Percentiles rank a stretch among this genome's conserved stretches.
These are phyloP conservation scores for Lecanicillium sp. DNA, from an alignment of 2,329 filamentous ascomycete species.

Conservation along the genomic window DNA sequence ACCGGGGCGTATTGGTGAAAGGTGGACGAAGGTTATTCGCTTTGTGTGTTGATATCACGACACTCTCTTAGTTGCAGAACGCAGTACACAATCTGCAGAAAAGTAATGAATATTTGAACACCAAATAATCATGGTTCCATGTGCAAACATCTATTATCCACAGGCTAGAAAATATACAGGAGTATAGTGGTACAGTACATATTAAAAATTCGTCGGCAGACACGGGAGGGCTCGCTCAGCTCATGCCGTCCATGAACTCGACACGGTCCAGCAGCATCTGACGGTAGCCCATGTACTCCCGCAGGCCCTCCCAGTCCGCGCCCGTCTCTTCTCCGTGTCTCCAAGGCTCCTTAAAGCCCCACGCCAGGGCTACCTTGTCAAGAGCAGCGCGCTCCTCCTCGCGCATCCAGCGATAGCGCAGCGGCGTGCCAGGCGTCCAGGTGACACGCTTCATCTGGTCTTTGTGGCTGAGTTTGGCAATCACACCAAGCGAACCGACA, in stretches of 20 bases:
- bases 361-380: slow-evolving; percentile 79
- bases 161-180: slow-evolving; percentile 7
- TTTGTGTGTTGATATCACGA: too few relatives aligned
- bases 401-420: slow-evolving; percentile 76
- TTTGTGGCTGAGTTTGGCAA: slow-evolving; percentile 81
- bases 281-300: slow-evolving; percentile 74
- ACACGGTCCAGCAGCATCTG: slow-evolving; percentile 88
- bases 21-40: too few relatives aligned
- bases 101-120: too few relatives aligned
- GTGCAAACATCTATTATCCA: background rate
- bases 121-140: too few relatives aligned
- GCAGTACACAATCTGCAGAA: background rate
- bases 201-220: background rate
- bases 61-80: background rate
- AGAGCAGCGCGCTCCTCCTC: slow-evolving; percentile 87
- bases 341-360: slow-evolving; percentile 81
- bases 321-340: slow-evolving; percentile 87
- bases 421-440: slow-evolving; percentile 76
- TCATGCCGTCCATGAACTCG: slow-evolving; percentile 89
- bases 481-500: slow-evolving; percentile 72
- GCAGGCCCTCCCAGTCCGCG: slow-evolving; percentile 78
- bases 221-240: slow-evolving; percentile 20
- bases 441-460: slow-evolving; percentile 94
- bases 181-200: slow-evolving; percentile 11
- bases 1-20: too few relatives aligned